phyloP scores from a whole-genome alignment of 2,329 filamentous ascomycete species.

The Zasmidium angulare region DNA sequence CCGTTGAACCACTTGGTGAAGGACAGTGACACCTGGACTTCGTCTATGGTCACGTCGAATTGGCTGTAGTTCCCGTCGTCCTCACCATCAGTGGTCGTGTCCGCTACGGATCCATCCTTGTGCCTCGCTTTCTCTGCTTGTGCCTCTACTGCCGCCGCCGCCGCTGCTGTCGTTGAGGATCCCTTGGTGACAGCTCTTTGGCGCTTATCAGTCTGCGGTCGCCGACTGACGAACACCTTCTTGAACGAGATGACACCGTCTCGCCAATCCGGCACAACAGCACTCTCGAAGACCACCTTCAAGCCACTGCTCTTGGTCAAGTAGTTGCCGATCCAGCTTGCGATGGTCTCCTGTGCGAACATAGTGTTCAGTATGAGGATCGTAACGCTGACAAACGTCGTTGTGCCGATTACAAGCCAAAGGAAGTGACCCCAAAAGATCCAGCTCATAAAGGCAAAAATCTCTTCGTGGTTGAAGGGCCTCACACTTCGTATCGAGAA shows the following conservation, averaged over 20 bases:
- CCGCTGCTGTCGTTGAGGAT: constrained; percentile 79
- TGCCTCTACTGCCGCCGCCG: constrained; percentile 74
- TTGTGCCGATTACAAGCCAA: constrained; percentile 95
- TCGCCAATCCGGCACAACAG: constrained; percentile 94
- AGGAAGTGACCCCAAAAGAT: constrained; percentile 88
- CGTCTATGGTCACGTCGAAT: constrained; percentile 92
- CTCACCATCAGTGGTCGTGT: constrained; percentile 54
- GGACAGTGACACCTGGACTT: constrained; percentile 92
- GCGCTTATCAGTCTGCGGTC: constrained; percentile 69
- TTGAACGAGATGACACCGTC: constrained; percentile 94
- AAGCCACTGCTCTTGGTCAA: constrained; percentile 89
- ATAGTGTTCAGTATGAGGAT: constrained; percentile 95
- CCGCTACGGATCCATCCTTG: constrained; percentile 35
- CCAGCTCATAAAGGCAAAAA: constrained; percentile 94
- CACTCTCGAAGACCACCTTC: constrained; percentile 94
- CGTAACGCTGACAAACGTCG: constrained; percentile 89
- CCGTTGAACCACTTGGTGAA: constrained; percentile 99
- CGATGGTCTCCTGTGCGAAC: constrained; percentile 93
- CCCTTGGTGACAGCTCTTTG: constrained; percentile 73
- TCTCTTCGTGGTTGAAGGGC: constrained; percentile 95
- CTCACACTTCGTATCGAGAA: constrained; percentile 89
- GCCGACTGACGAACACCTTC: constrained; percentile 91
- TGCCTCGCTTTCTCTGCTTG: constrained; percentile 47
- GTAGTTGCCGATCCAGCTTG: constrained; percentile 92
- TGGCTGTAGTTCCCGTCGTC: constrained; percentile 98